Conservation (phyloP, 1,139 yeast species). For the Diutina catenulata region DNA sequence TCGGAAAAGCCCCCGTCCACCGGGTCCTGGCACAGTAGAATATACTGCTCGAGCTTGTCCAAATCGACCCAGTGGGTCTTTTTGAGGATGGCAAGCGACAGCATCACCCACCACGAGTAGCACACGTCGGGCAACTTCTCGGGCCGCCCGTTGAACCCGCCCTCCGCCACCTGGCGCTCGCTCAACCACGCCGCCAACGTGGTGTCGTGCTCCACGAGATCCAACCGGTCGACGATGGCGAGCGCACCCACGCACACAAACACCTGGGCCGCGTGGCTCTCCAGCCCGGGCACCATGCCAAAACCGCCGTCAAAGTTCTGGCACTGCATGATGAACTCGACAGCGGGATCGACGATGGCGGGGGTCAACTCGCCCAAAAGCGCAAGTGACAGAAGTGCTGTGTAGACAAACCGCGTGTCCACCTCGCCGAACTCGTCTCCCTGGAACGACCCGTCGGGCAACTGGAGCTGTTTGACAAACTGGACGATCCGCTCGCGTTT, state of each 20-base stretch:
- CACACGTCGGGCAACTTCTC: conserved; percentile 86
- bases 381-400: conserved; percentile 63
- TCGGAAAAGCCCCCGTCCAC: conserved; percentile 86
- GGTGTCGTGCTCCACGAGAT: conserved; percentile 27
- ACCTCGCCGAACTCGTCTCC: conserved; percentile 91
- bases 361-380: conserved; percentile 54
- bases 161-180: conserved; percentile 77
- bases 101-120: conserved; percentile 83
- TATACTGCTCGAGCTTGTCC: conserved; percentile 48
- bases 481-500: conserved; percentile 17
- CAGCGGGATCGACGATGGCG: conserved; percentile 53
- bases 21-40: conserved; percentile 64
- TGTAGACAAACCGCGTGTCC: conserved; percentile 83
- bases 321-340: conserved; percentile 53
- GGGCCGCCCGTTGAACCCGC: conserved; percentile 83
- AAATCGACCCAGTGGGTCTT: conserved; percentile 67
- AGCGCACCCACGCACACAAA: conserved; percentile 79
- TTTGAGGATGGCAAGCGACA: conserved; percentile 51
- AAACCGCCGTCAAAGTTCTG: conserved; percentile 93
- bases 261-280: conserved; percentile 88
- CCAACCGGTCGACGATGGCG: conserved; percentile 53
- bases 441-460: conserved; percentile 66
- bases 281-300: conserved; percentile 91
- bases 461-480: conserved; percentile 46
- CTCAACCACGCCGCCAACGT: conserved; percentile 72